Base-by-base conservation (phyloP, 2,329 filamentous ascomycete genomes). In the Bipolaris cookei region DNA sequence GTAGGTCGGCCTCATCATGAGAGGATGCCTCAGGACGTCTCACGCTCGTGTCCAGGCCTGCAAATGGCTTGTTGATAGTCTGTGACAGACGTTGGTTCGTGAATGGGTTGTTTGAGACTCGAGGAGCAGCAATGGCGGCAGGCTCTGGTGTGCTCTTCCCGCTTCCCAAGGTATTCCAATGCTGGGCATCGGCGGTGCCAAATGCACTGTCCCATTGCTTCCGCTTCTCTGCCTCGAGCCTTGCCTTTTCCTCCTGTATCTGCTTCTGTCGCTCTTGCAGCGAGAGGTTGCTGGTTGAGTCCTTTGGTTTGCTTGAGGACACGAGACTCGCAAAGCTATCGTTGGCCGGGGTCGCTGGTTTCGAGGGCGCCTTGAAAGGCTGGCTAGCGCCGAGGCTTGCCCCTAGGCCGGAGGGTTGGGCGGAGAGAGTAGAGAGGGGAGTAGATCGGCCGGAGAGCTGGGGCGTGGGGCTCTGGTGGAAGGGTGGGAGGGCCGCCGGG, bases 321-420 rank as follows among this genome's bases (percentile, higher is more conserved):
- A 92, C 82, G 49, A 95, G 80, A 68, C 88, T 90, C 69, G 90
- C 90, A 78, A 95, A 95, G 79, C 89, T 92, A 72, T 95, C 91
- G 56, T 78, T 79, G 18, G 75, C 75, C 25, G 78, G 75, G n/a
- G 77, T 78, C 44, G 83, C 78, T 5, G 84, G 76, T 34, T 87
- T 90, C 3, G 81, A 77, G 3, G 76, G 67, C 71, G 76, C 62
- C 80, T 87, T 74, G 74, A 76, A 56, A 63, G 77, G 68, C 62
- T 78, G 77, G 50, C 77, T 71, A 23, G 74, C 63, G 4, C 65
- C 58, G 14, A 71, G 70, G 28, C 58, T 63, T 42, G 62, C 46
- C 42, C 75, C 76, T 18, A 76, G 43, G 44, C 78, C 79, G 2
- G 78, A 77, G 23, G 76, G 76, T 51, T 80, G 75, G 46, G 66